Evolutionary conservation across 1,284 basidiomycete genomes (phyloP), one percentile per base, ranked within the genome.

Genomic region (Schizophyllum amplum): DNA sequence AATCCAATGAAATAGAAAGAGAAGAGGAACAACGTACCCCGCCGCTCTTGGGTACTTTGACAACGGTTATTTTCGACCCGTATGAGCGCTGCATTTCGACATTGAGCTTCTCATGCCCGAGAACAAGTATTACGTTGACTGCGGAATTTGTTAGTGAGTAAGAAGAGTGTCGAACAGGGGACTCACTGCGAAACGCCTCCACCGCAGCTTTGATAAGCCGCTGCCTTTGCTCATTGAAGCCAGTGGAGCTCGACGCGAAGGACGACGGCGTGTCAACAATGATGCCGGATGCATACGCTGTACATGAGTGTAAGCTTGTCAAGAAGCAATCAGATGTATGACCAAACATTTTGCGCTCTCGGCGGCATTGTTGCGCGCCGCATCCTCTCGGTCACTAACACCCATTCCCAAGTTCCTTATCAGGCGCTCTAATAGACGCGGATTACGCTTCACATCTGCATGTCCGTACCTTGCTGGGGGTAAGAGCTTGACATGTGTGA

Each of bases 21-120:
- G 42, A 55, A 25, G 47, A 23, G 7, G 51, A 26, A 49, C 11
- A 24, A 76, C 82, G 61, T 70, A 94, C 94, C 46, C 95, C 95
- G 60, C 93, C 92, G 4, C 92, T 95, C 72, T 98, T 98, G 0
- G 96, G 93, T 15, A 98, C 85, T 67, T 94, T 94, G 61, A 98
- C 81, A 15, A 97, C 90, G 5, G 81, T 81, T 55, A 94, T 75
- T 7, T 75, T 76, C 42, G 69, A 74, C 22, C 86, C 83, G 63
- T 89, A 90, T 22, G 84, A 77, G 51, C 93, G 85, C 62, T 92
- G 87, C 82, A 99, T 92, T 69, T 99, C 97, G 26, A 96, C 90
- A 62, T 94, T 92, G 58, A 99, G 84, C 68, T 99, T 98, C 68
- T 99, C 97, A 67, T 97, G 94, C 0, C 97, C 97, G 24, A 99